A percentile compares a stretch with the other conserved stretches of the same genome.
These are phyloP conservation scores for Conringia planisiliqua DNA, from an alignment of 345 rosid species.

Conservation along the genomic window DNA sequence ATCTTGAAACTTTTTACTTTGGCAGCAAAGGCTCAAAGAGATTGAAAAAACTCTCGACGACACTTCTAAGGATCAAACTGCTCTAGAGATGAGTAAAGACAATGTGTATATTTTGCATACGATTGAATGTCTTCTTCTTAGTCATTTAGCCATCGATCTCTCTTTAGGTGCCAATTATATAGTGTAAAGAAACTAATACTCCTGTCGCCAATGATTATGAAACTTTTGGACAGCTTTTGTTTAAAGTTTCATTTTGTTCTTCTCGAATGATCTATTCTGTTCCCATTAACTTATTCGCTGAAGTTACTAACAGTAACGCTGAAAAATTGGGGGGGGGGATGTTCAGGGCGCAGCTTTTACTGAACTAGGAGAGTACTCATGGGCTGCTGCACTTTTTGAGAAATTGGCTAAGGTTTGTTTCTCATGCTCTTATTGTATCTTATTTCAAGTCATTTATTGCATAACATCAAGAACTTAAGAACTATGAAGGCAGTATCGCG, in stretches of 20 bases:
- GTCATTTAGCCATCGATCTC: slow-evolving; percentile 3
- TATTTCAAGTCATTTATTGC: slow-evolving; percentile 10
- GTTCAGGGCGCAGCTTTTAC: slow-evolving; percentile 77
- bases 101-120: neutral
- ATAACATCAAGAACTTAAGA: slow-evolving; percentile 63
- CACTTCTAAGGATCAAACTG: slow-evolving; percentile 67
- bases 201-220: neutral
- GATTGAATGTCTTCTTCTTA: neutral
- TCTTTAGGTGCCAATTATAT: neutral
- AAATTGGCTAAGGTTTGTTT: slow-evolving; percentile 72
- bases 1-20: neutral
- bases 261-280: neutral
- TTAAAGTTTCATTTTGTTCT: neutral
- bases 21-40: slow-evolving; percentile 73
- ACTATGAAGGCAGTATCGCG: slow-evolving; percentile 83
- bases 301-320: neutral
- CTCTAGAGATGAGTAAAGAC: slow-evolving; percentile 71
- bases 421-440: neutral
- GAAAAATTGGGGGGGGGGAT: slow-evolving; percentile 22
- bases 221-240: neutral
- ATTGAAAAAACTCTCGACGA: slow-evolving; percentile 55
- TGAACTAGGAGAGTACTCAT: slow-evolving; percentile 76
- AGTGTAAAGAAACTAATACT: neutral
- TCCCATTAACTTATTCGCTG: neutral
- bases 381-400: slow-evolving; percentile 64